phyloP scores from a whole-genome alignment of 108 stramenopile species.

The Nitzschia palea region DNA sequence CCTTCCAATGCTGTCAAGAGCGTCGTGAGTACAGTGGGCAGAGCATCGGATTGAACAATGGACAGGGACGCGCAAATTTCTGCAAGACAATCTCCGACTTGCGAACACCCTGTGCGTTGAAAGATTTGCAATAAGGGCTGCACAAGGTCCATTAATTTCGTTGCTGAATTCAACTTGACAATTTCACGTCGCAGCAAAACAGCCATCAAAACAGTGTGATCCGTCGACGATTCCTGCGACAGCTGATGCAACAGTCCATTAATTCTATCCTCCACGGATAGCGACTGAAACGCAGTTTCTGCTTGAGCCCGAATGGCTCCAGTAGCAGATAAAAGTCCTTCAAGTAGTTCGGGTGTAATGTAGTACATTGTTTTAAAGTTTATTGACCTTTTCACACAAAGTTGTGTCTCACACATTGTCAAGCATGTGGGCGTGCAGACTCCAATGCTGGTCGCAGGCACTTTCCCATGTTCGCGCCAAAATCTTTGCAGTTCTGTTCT shows the following conservation, averaged over 20 bases:
- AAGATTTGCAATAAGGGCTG: conserved; percentile 44
- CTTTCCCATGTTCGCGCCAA: too few species aligned
- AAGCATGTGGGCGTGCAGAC: too few species aligned
- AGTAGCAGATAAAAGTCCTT: conserved; percentile 30
- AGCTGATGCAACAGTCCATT: conserved; percentile 21
- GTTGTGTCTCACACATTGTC: too few species aligned
- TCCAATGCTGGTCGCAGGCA: too few species aligned
- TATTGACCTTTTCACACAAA: too few species aligned
- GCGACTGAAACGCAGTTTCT: conserved; percentile 28
- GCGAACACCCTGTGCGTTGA: background rate
- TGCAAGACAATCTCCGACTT: conserved; percentile 61
- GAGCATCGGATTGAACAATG: conserved; percentile 13
- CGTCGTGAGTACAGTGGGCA: conserved; percentile 9
- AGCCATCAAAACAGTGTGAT: conserved; percentile 26
- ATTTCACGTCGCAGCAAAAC: conserved; percentile 70
- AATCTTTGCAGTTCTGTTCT: too few species aligned
- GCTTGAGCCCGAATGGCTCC: conserved; percentile 30
- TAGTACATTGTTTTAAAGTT: too few species aligned
- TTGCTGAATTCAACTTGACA: conserved; percentile 30
- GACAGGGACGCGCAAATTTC: conserved; percentile 44
- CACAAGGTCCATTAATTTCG: conserved; percentile 45
- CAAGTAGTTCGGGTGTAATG: conserved; percentile 22
- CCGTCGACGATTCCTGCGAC: background rate
- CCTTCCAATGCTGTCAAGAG: conserved; percentile 17
- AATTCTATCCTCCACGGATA: conserved; percentile 21